A percentile compares a stretch with the other conserved stretches of the same genome.
Conservation (phyloP, 306 rosid species). For the Quercus ilex region DNA sequence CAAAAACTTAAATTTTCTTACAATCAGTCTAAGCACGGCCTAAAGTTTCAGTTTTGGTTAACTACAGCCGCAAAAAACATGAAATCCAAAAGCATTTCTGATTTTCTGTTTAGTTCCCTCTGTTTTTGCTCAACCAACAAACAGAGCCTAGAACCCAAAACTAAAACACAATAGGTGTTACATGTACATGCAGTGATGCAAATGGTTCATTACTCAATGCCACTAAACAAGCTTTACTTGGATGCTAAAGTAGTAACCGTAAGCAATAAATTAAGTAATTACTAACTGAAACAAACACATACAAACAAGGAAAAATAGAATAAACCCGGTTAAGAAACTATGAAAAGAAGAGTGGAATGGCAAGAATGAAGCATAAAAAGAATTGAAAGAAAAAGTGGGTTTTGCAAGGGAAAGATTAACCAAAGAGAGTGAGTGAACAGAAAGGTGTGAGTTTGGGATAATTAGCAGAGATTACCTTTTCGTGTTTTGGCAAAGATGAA, state of each 20-base stretch:
- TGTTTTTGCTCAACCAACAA: background rate
- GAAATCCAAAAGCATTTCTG: background rate
- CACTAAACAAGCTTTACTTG: background rate
- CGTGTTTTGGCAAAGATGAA: background rate
- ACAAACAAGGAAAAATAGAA: background rate
- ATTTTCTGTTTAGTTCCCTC: background rate
- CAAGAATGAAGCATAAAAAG: background rate
- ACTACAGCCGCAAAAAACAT: background rate
- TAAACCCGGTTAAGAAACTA: background rate
- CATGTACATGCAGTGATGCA: background rate
- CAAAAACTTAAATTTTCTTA: background rate
- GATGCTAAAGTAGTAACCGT: background rate
- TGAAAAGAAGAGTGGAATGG: background rate
- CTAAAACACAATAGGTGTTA: background rate
- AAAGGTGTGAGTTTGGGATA: background rate
- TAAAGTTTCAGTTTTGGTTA: background rate
- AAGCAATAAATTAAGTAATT: background rate
- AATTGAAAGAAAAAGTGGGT: background rate
- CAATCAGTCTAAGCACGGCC: background rate
- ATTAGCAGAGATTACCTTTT: conserved; percentile 29
- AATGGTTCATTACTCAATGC: background rate
- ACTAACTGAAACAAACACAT: background rate
- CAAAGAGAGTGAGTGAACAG: background rate
- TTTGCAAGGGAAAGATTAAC: background rate
- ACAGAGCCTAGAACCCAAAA: background rate